These are phyloP conservation scores for Fusarium annulatum DNA, from an alignment of 2,329 filamentous ascomycete species.

Conservation along the genomic window DNA sequence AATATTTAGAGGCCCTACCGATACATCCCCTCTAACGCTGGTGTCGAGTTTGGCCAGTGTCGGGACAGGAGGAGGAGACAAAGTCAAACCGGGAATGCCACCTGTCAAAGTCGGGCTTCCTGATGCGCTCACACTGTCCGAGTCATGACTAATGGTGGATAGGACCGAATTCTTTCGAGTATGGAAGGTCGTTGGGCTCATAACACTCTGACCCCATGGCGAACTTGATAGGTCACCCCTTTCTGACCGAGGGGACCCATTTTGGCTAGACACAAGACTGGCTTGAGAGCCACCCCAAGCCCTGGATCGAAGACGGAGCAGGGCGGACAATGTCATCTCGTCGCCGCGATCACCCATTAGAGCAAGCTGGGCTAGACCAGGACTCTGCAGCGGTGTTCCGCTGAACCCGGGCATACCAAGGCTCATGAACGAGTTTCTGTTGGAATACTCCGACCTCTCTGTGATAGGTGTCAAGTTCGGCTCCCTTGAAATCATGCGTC, in stretches of 20 bases:
- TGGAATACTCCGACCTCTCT: slow-evolving; percentile 94
- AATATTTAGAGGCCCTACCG: slow-evolving; percentile 15
- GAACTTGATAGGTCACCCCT: slow-evolving; percentile 60
- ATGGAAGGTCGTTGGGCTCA: slow-evolving; percentile 48
- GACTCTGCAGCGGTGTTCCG: slow-evolving; percentile 69
- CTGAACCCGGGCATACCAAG: slow-evolving; percentile 58
- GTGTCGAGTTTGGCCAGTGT: slow-evolving; percentile 22
- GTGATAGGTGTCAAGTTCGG: slow-evolving; percentile 97
- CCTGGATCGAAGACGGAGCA: slow-evolving; percentile 77
- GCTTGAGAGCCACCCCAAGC: slow-evolving; percentile 86
- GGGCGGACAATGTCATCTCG: slow-evolving; percentile 77
- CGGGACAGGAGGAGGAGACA: slow-evolving; percentile 42
- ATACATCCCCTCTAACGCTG: slow-evolving; percentile 20
- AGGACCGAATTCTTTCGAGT: slow-evolving; percentile 62
- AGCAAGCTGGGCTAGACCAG: slow-evolving; percentile 81
- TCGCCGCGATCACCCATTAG: slow-evolving; percentile 66
- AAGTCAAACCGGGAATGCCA: slow-evolving; percentile 48
- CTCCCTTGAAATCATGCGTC: slow-evolving; percentile 79
- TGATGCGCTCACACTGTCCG: slow-evolving; percentile 58
- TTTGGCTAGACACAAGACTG: slow-evolving; percentile 69
- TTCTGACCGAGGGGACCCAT: slow-evolving; percentile 63
- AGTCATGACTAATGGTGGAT: slow-evolving; percentile 61
- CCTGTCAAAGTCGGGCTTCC: slow-evolving; percentile 64
- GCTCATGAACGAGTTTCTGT: slow-evolving; percentile 89
- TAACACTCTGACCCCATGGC: slow-evolving; percentile 49